Conservation (phyloP, 768 basidiomycete species). For the Hygrophorus russula region DNA sequence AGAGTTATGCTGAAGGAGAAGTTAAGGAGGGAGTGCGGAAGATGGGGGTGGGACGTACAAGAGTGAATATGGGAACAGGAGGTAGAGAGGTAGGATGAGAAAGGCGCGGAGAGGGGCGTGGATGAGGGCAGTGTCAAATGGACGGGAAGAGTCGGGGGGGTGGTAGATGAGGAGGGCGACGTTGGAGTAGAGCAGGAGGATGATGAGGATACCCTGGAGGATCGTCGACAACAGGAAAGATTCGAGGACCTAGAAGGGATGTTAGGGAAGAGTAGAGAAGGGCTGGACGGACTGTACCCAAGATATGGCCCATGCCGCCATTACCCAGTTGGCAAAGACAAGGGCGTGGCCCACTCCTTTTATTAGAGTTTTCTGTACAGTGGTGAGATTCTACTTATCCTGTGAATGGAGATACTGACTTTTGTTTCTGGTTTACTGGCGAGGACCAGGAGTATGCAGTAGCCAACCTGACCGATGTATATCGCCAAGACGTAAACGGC, state of each 20-base stretch:
- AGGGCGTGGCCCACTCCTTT: constrained; percentile 75
- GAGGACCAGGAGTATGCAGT: constrained; percentile 68
- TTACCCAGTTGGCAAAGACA: constrained; percentile 68
- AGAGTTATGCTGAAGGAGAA: constrained; percentile 45
- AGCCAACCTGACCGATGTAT: constrained; percentile 65
- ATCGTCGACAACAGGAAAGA: constrained; percentile 71
- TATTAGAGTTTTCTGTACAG: constrained; percentile 44
- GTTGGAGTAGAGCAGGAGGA: constrained; percentile 72
- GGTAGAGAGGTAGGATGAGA: constrained; percentile 36
- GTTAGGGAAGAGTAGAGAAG: neutral
- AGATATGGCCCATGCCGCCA: constrained; percentile 74
- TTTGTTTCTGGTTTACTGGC: constrained; percentile 74
- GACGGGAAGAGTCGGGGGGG: constrained; percentile 41
- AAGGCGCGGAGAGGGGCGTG: constrained; percentile 81
- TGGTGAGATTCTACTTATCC: constrained; percentile 1
- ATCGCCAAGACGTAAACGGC: constrained; percentile 49
- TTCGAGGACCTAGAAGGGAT: constrained; percentile 44
- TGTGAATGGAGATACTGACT: constrained; percentile 24
- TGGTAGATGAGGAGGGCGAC: constrained; percentile 68
- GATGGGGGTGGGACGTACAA: constrained; percentile 31
- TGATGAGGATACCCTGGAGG: constrained; percentile 55
- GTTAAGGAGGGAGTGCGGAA: neutral
- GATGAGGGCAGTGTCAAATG: constrained; percentile 72
- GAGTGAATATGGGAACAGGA: constrained; percentile 48
- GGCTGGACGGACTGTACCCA: constrained; percentile 17